Conservation (phyloP, 2,329 filamentous ascomycete genomes). For the Monosporascus sp. region DNA sequence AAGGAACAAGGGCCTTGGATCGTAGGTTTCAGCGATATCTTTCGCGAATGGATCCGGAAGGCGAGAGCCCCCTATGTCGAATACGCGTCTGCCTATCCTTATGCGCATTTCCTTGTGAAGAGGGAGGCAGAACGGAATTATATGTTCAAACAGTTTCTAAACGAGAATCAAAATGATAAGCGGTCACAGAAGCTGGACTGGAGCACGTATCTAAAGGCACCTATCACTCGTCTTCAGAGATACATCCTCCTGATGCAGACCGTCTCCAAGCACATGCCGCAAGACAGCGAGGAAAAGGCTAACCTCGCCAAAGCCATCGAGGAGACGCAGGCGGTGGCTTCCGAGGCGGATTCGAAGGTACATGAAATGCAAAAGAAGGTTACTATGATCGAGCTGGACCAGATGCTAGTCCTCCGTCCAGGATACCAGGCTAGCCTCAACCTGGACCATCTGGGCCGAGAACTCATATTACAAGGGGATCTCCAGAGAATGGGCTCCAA, state of each 20-base stretch:
- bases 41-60: constrained; percentile 97
- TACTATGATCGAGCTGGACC: constrained; percentile 75
- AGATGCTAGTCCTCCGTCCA: constrained; percentile 78
- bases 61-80: constrained; percentile 85
- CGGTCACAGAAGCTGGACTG: constrained; percentile 79
- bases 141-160: constrained; percentile 79
- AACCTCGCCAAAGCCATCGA: constrained; percentile 81
- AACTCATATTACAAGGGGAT: constrained; percentile 84
- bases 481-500: constrained; percentile 83
- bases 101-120: constrained; percentile 75
- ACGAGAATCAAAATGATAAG: constrained; percentile 72
- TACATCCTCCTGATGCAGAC: constrained; percentile 80
- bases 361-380: constrained; percentile 91
- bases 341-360: constrained; percentile 88
- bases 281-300: constrained; percentile 83
- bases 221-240: constrained; percentile 86
- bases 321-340: constrained; percentile 83
- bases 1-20: constrained; percentile 96
- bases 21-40: constrained; percentile 90
- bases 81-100: constrained; percentile 83
- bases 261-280: constrained; percentile 75
- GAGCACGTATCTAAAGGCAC: constrained; percentile 90
- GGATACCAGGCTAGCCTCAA: constrained; percentile 88
- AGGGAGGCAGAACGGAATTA: constrained; percentile 81
- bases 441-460: constrained; percentile 86